phyloP scores from a whole-genome alignment of 306 rosid genomes.

The Quillaja saponaria region DNA sequence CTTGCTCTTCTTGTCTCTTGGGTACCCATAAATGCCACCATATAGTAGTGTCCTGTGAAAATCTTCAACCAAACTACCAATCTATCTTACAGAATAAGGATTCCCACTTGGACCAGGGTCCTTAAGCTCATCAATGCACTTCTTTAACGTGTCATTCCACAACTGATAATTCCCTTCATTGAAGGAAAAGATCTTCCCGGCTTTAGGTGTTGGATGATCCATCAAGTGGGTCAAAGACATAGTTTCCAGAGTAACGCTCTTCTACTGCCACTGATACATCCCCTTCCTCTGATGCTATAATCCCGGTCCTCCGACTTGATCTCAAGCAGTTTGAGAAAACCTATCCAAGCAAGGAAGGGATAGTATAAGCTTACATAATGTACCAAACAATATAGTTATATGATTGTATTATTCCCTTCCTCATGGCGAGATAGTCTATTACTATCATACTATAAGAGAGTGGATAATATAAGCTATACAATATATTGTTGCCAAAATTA shows the following conservation, averaged over 20 bases:
- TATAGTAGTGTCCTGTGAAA: constrained; percentile 85
- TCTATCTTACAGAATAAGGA: constrained; percentile 93
- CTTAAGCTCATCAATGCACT: constrained; percentile 84
- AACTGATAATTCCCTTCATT: constrained; percentile 94
- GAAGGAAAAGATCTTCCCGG: constrained; percentile 90
- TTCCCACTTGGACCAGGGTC: constrained; percentile 93
- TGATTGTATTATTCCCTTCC: too few species aligned
- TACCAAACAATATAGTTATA: too few species aligned
- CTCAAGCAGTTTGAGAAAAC: constrained; percentile 93
- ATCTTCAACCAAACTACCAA: constrained; percentile 95
- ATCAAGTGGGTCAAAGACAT: constrained; percentile 97
- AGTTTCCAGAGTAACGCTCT: constrained; percentile 97
- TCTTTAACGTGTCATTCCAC: constrained; percentile 93
- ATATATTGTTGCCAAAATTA: too few species aligned
- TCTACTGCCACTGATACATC: constrained; percentile 98
- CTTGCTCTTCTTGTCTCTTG: constrained; percentile 92
- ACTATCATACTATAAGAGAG: too few species aligned
- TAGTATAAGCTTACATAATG: too few species aligned
- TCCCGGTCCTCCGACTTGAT: constrained; percentile 97
- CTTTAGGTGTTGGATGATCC: constrained; percentile 92
- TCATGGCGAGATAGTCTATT: too few species aligned
- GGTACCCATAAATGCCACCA: constrained; percentile 97
- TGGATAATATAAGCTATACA: too few species aligned
- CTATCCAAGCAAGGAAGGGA: constrained; percentile 43
- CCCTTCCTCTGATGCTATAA: constrained; percentile 98